Evolutionary conservation across 73 alveolate species (phyloP), one percentile per base, ranked within the genome.

Genomic region (Paramecium octaurelia): DNA sequence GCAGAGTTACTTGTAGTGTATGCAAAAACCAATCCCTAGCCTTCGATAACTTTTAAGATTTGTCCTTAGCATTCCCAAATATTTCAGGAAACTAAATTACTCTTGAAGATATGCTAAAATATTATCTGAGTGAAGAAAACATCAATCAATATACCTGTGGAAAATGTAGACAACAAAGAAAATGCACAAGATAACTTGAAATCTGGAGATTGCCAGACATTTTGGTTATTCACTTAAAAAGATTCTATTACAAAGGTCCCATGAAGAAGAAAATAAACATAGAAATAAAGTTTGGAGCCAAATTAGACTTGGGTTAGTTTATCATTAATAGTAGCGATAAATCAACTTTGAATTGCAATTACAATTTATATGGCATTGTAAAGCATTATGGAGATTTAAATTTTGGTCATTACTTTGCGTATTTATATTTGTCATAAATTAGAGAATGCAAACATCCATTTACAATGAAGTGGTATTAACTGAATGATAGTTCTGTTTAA

Each of bases 11-110:
- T 14, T 96, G 98, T 92, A 57, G 83, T 27, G 70, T 40, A 1
- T 96, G 98, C 44, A 87, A 92, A 6, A 58, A 93, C 43, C 88
- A 92, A 24, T 88, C 96, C 23, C 44, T 93, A 35, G 97, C 98
- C 2, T 96, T 96, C 85, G 98, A 96, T 86, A 96, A 95, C 85
- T 96, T 96, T 93, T 80, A 90, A 94, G 94, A 89, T 38, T 48
- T 89, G 16, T 89, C 94, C 1, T 46, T 89, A 46, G 90, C 94
- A 23, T 89, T 89, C 31, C 70, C 92, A 27, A 89, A 70, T 46
- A 27, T 18, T 16, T 36, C 23, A 64, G 84, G 84, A 23, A 87
- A 40, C 11, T 50, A 60, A 70, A 27, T 18, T 10, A 31, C 86
- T 8, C 35, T 89, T 16, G 90, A 89, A 34, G 71, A 83, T 42